These are phyloP conservation scores for Telopea speciosissima DNA, from an alignment of 177 flowering plant species.

Conservation along the genomic window DNA sequence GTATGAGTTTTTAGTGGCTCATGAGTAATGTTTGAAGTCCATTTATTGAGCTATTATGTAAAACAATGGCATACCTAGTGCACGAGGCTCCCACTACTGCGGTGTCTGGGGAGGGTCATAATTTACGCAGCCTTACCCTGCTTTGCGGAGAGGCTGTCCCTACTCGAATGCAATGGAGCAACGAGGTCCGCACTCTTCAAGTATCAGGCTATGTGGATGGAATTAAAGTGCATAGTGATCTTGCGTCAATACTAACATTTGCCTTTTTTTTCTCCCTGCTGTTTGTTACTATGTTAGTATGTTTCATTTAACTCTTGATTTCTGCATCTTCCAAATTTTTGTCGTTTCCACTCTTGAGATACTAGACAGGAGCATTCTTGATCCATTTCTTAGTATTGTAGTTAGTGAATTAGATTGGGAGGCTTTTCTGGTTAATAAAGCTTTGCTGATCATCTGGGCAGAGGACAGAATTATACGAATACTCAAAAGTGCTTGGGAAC, in stretches of 20 bases:
- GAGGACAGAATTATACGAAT: slow-evolving; percentile 95
- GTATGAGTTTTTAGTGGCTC: not conserved
- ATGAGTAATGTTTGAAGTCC: not conserved
- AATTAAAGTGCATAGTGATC: not conserved
- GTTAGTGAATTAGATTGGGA: not conserved
- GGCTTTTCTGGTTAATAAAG: not conserved
- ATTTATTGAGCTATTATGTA: not conserved
- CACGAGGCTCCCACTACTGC: too few relatives aligned
- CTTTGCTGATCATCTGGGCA: slow-evolving; percentile 29
- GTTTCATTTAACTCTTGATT: not conserved
- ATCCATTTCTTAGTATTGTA: not conserved
- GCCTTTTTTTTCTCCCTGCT: too few relatives aligned
- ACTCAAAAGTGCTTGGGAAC: slow-evolving; percentile 90
- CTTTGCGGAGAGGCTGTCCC: too few relatives aligned
- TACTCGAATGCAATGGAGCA: too few relatives aligned
- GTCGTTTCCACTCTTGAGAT: not conserved
- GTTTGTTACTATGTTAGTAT: not conserved
- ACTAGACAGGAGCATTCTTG: not conserved
- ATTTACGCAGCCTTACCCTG: too few relatives aligned
- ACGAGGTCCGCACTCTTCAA: too few relatives aligned
- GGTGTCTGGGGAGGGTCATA: too few relatives aligned
- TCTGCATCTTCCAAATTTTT: not conserved
- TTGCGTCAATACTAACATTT: not conserved
- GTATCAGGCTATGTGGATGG: too few relatives aligned
- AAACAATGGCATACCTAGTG: too few relatives aligned